Percentiles rank a stretch among this genome's conserved stretches.
Conservation (phyloP, 805 yeast species). For the Yarrowia sp. region DNA sequence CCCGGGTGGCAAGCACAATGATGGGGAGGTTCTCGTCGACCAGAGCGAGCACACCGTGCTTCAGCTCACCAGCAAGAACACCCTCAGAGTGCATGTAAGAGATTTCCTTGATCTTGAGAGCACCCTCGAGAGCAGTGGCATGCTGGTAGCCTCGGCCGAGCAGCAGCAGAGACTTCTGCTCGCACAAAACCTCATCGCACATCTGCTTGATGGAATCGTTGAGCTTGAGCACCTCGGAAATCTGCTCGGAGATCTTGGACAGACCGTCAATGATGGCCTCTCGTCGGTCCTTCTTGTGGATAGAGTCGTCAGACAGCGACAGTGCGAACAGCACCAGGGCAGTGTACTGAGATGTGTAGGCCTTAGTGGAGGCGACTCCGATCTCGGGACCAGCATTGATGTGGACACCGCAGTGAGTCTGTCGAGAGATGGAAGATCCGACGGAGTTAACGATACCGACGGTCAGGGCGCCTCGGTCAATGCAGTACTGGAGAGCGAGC, state of each 20-base stretch:
- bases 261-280: constrained; percentile 82
- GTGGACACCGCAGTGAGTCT: constrained; percentile 98
- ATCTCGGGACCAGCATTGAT: constrained; percentile 99
- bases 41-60: constrained; percentile 95
- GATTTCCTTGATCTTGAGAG: constrained; percentile 94
- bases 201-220: constrained; percentile 70
- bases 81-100: constrained; percentile 99
- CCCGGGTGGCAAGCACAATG: constrained; percentile 93
- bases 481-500: constrained; percentile 90
- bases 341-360: constrained; percentile 96
- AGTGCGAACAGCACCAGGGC: constrained; percentile 96
- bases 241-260: constrained; percentile 78
- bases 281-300: constrained; percentile 73
- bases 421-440: constrained; percentile 95
- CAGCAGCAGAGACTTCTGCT: constrained; percentile 80
- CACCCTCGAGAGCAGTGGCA: constrained; percentile 98
- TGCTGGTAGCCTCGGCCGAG: constrained; percentile 97
- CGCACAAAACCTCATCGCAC: constrained; percentile 68
- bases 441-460: constrained; percentile 97
- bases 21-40: constrained; percentile 94
- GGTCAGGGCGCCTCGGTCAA: constrained; percentile 94
- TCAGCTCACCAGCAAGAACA: constrained; percentile 97
- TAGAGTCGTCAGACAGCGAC: constrained; percentile 87
- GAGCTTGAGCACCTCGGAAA: constrained; percentile 67
- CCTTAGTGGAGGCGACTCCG: constrained; percentile 98